Base-by-base conservation (phyloP, 441 rosid genomes). In the Omphalea diandra region DNA sequence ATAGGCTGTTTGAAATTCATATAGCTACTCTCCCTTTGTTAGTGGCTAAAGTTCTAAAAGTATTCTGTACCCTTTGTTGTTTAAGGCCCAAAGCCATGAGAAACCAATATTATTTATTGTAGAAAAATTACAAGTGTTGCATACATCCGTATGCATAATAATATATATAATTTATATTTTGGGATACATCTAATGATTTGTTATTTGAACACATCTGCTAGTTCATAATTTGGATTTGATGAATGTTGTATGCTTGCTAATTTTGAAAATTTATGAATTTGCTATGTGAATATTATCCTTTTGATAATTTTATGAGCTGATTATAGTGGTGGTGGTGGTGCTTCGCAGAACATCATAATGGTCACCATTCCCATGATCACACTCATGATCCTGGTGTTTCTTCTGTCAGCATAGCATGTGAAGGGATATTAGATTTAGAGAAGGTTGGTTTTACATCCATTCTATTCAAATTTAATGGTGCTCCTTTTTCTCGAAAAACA, bases 361-460 rank as follows among this genome's bases (percentile, higher is more conserved):
- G 59, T 76, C 87, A 83, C 67, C 98, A 89, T 79, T 72, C 89
- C 20, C 92, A 88, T 73, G 97, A 90, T 81, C 98, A 92, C 80
- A 75, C 90, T 79, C 98, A 95, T 63, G 99, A 92, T 83, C 97
- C 96, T 2, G 93, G 95, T 50, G 94, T 95, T 80, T 82, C 99
- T 75, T 95, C 97, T 35, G 91, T 94, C 80, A 90, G 96, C 86
- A 78, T 94, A 63, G 97, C 88, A 74, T 92, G 98, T 75, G 93
- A 94, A 82, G 99, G 97, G 67, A 87, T 76, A 84, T 81, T 88
- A 71, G 98, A 94, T 83, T 91, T 94, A n/a, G 99, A 94, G 80
- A 94, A 92, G 99, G 98, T 92, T 81, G 40, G 76, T 72, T 70
- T 71, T 40, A 22, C 40, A n/a, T 49, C 11, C 38, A 5, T 15